Base-by-base conservation (phyloP, 768 basidiomycete genomes). In the Suillus fuscotomentosus region DNA sequence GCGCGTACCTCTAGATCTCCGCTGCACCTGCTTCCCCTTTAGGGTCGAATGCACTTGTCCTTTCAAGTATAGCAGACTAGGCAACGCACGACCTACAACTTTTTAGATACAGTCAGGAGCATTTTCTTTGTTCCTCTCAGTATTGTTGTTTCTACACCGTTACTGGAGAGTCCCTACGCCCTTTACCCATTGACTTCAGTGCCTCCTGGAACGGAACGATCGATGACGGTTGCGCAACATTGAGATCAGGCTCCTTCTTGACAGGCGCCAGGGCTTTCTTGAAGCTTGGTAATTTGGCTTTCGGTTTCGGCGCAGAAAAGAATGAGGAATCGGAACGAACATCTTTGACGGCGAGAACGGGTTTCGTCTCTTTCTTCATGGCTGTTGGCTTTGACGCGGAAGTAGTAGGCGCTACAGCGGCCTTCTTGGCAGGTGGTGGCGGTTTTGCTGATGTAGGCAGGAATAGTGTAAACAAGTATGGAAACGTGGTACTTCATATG, bases 251-350 rank as follows among this genome's bases (percentile, higher is more conserved):
- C 62, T 86, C 88, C 69, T 80, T 82, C 79, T 87, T 85, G 61
- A 69, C 74, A 10, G 76, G 68, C 7, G 77, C 76, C 0, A 24
- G 86, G 83, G 13, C 89, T 76, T 94, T 95, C 79, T 89, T 94
- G 82, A 95, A 95, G 62, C 85, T 92, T 13, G 93, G 93, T 24
- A 94, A 79, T 76, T 90, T 92, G 38, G 89, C 86, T 71, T 93
- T 94, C 22, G 88, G 85, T 73, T 94, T 94, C 6, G 92, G 90
- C 47, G 90, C 89, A 61, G 92, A 94, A 76, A 95, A 95, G 76
- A 95, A 94, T 2, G 91, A 92, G 55, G 88, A 90, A 75, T 94
- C 93, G 14, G 91, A 88, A 78, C 92, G 90, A 17, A 90, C 89
- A 68, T 90, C 91, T 73, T 92, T 92, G 63, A 86, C 82, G 3